Evolutionary conservation across 2,329 filamentous ascomycete species (phyloP).

Genomic region (Moelleriella libera): DNA sequence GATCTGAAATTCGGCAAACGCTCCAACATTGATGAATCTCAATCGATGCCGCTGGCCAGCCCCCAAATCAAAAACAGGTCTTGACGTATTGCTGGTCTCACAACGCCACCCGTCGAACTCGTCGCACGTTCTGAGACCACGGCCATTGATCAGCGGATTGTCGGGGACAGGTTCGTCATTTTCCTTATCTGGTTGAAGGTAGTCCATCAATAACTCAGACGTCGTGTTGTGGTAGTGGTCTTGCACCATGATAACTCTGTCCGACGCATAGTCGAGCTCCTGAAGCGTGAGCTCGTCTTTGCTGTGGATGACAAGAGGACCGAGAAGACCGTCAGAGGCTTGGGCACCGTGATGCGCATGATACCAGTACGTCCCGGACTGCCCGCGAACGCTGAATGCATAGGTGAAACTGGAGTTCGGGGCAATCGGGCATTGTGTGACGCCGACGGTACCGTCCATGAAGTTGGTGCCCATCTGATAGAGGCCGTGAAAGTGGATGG

Average conservation of each 20-base stretch:
- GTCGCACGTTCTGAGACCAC: slow-evolving; percentile 17
- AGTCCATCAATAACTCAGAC: slow-evolving; percentile 33
- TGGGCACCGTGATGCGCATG: slow-evolving; percentile 53
- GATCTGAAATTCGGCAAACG: slow-evolving; percentile 59
- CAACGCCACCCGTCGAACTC: slow-evolving; percentile 27
- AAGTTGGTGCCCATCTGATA: slow-evolving; percentile 62
- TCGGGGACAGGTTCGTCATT: slow-evolving; percentile 53
- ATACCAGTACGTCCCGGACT: slow-evolving; percentile 41
- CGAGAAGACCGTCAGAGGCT: slow-evolving; percentile 55
- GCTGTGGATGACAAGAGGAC: slow-evolving; percentile 52
- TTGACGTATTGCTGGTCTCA: slow-evolving; percentile 20
- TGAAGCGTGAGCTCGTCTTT: slow-evolving; percentile 22
- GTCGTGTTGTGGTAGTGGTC: slow-evolving; percentile 57
- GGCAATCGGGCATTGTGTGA: slow-evolving; percentile 54
- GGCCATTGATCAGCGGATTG: slow-evolving; percentile 48
- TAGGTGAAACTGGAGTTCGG: slow-evolving; percentile 51
- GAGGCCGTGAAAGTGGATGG: slow-evolving; percentile 65
- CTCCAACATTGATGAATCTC: slow-evolving; percentile 55
- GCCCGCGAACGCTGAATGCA: slow-evolving; percentile 45
- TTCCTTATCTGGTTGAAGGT: slow-evolving; percentile 38
- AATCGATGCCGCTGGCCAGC: slow-evolving; percentile 47
- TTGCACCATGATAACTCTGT: slow-evolving; percentile 52
- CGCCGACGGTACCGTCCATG: slow-evolving; percentile 58
- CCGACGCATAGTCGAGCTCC: slow-evolving; percentile 20
- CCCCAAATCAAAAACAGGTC: slow-evolving; percentile 30